These are phyloP conservation scores for Russula ochroleuca DNA, from an alignment of 768 basidiomycete species.

Conservation along the genomic window DNA sequence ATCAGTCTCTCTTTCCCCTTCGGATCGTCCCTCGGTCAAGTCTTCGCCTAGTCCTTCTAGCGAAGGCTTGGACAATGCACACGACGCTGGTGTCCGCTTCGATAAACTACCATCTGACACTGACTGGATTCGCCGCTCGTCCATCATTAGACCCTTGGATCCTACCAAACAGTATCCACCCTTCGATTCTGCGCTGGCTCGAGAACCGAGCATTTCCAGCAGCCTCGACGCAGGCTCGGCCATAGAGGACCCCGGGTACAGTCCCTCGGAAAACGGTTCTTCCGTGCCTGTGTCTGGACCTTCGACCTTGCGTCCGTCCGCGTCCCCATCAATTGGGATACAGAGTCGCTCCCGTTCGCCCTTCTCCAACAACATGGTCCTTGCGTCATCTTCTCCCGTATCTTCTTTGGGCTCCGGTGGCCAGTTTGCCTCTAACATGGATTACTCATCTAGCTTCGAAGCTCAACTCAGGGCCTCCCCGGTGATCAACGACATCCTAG, in stretches of 20 bases:
- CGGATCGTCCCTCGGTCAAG: constrained; percentile 61
- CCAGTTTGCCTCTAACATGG: constrained; percentile 49
- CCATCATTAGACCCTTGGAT: constrained; percentile 22
- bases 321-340: constrained; percentile 26
- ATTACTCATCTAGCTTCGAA: constrained; percentile 54
- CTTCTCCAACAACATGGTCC: constrained; percentile 44
- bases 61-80: constrained; percentile 33
- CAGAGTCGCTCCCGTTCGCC: constrained; percentile 37
- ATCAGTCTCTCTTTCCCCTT: constrained; percentile 54
- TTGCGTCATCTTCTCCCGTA: constrained; percentile 67
- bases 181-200: constrained; percentile 24
- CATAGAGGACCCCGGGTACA: constrained; percentile 16
- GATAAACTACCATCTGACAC: constrained; percentile 31
- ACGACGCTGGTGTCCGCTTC: constrained; percentile 30
- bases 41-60: constrained; percentile 64
- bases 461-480: constrained; percentile 72
- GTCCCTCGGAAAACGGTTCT: constrained; percentile 18
- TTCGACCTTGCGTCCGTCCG: constrained; percentile 23
- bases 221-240: constrained; percentile 25
- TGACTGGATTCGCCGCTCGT: constrained; percentile 30
- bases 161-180: constrained; percentile 33
- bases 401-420: constrained; percentile 76
- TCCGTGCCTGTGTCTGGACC: constrained; percentile 16
- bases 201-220: constrained; percentile 24
- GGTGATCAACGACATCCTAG: constrained; percentile 68